Percentiles rank a stretch among this genome's conserved stretches.
These are phyloP conservation scores for Podila horticola DNA, from an alignment of 192 early-diverging fungal genomes.

Conservation along the genomic window DNA sequence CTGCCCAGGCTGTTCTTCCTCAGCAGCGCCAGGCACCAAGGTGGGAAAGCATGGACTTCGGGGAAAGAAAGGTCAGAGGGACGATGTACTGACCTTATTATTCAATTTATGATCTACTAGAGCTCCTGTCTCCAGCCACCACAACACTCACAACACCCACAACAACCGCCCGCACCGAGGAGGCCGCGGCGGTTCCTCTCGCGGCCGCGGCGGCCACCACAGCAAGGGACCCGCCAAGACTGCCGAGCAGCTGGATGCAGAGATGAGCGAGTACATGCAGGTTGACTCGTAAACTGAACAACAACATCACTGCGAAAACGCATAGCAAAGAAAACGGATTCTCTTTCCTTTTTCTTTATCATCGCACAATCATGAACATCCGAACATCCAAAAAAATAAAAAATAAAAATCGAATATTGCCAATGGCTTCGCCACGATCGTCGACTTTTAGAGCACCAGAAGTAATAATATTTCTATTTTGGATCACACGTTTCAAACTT, in stretches of 20 bases:
- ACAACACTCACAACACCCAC: not conserved
- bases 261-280: constrained; percentile 56
- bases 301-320: too few relatives aligned
- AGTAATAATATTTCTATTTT: not conserved
- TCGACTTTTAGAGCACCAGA: not conserved
- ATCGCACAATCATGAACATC: not conserved
- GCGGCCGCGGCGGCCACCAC: constrained; percentile 30
- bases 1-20: constrained; percentile 22
- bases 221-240: constrained; percentile 36
- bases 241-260: constrained; percentile 51
- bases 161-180: constrained; percentile 12
- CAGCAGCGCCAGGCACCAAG: constrained; percentile 11
- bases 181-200: constrained; percentile 28
- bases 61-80: too few relatives aligned
- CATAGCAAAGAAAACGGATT: too few relatives aligned
- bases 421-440: too few relatives aligned
- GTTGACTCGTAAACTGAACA: constrained; percentile 20
- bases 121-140: not conserved
- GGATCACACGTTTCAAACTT: not conserved
- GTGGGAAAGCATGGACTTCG: constrained; percentile 7
- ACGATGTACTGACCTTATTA: not conserved
- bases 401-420: not conserved
- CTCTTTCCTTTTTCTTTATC: too few relatives aligned
- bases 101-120: not conserved
- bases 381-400: not conserved